Conservation (phyloP, 2,329 filamentous ascomycete genomes). For the Pyrenophora graminea region DNA sequence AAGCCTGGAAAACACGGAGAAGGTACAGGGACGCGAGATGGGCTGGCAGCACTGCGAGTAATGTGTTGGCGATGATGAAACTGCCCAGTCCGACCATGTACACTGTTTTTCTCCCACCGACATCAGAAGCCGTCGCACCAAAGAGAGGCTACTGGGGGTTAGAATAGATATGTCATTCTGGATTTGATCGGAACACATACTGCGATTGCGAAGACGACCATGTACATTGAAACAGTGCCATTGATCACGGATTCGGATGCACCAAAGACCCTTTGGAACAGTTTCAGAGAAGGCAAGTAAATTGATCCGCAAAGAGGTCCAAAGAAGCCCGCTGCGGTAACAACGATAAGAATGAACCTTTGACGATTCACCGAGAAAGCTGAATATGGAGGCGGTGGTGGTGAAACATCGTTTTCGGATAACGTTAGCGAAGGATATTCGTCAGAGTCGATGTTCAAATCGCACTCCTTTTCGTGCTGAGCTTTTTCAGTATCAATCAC, state of each 20-base stretch:
- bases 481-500: slow-evolving; percentile 33
- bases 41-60: slow-evolving; percentile 47
- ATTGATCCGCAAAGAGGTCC: slow-evolving; percentile 52
- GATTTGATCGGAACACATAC: slow-evolving; percentile 11
- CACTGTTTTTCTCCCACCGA: slow-evolving; percentile 48
- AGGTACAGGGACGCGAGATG: slow-evolving; percentile 47
- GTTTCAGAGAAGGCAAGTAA: slow-evolving; percentile 50
- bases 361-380: slow-evolving; percentile 45
- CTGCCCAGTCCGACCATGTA: slow-evolving; percentile 49
- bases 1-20: slow-evolving; percentile 49
- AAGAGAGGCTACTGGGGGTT: slow-evolving; percentile 43
- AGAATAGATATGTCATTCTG: background rate
- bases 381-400: slow-evolving; percentile 39
- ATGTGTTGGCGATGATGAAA: slow-evolving; percentile 47
- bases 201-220: slow-evolving; percentile 51
- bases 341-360: slow-evolving; percentile 46
- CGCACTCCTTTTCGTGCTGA: slow-evolving; percentile 24
- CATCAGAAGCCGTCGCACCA: slow-evolving; percentile 49
- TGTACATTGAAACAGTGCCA: slow-evolving; percentile 53
- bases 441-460: slow-evolving; percentile 30
- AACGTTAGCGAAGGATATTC: slow-evolving; percentile 20
- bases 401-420: slow-evolving; percentile 8
- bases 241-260: slow-evolving; percentile 47
- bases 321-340: slow-evolving; percentile 51
- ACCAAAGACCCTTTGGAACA: slow-evolving; percentile 46